Conservation (phyloP, 352 stramenopile genomes). For the Achlya hypogyna region DNA sequence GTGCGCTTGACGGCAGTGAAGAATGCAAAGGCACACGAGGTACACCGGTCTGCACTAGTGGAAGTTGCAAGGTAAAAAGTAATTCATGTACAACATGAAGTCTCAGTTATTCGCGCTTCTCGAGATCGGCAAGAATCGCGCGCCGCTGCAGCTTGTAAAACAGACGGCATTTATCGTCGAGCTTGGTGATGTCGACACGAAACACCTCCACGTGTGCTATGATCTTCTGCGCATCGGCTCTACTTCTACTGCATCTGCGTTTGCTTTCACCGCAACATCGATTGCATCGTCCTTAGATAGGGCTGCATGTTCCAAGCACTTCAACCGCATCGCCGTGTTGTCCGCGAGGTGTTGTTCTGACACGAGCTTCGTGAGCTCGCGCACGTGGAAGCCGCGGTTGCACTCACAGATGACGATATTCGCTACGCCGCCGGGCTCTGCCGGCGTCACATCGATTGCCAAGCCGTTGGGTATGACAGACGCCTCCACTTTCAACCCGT, state of each 20-base stretch:
- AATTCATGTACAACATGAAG: neutral
- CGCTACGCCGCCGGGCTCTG: no score
- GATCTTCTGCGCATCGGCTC: neutral
- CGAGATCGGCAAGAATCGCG: neutral
- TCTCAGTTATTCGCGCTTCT: neutral
- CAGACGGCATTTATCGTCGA: neutral
- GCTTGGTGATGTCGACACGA: neutral
- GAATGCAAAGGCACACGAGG: neutral
- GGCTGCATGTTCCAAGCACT: neutral
- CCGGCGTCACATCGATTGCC: no score
- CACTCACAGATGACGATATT: no score
- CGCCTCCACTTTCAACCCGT: no score
- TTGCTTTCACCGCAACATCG: neutral
- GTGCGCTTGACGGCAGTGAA: neutral
- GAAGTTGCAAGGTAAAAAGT: neutral
- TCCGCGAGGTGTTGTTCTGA: no score
- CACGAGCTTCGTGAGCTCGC: no score
- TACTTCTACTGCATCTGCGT: neutral
- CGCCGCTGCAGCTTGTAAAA: neutral
- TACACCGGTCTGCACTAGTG: neutral
- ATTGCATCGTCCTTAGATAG: neutral
- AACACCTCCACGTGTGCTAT: neutral
- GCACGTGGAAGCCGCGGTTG: no score
- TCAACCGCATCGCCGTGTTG: neutral
- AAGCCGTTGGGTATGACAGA: no score